These are phyloP conservation scores for Peribolospora kevripleyi DNA, from an alignment of 768 basidiomycete genomes.

Conservation along the genomic window DNA sequence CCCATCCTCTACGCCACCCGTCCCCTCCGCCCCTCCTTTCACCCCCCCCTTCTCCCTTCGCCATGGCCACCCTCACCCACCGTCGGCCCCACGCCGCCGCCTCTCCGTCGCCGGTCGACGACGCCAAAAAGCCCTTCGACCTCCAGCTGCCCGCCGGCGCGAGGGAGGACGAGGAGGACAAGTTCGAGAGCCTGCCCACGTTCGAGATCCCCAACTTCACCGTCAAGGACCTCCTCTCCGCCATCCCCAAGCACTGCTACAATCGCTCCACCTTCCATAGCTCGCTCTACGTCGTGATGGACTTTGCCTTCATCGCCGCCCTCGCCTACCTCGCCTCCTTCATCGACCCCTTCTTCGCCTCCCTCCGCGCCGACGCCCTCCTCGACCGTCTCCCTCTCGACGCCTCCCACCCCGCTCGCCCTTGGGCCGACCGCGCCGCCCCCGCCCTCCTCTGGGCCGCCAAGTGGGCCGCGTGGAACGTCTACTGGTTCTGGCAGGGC, in stretches of 20 bases:
- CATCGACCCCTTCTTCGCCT: slow-evolving; percentile 31
- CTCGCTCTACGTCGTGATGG: slow-evolving; percentile 51
- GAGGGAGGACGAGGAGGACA: no score
- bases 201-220: slow-evolving; percentile 13
- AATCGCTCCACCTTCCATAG: slow-evolving; percentile 67
- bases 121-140: no score
- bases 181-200: neutral
- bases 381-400: slow-evolving; percentile 27
- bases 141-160: no score
- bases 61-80: no score
- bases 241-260: slow-evolving; percentile 41
- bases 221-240: slow-evolving; percentile 12
- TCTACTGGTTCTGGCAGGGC: slow-evolving; percentile 23
- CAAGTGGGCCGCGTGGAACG: slow-evolving; percentile 11
- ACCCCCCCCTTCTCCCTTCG: no score
- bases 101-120: no score
- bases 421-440: slow-evolving; percentile 48
- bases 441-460: slow-evolving; percentile 30
- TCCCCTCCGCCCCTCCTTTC: no score
- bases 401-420: slow-evolving; percentile 32
- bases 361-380: slow-evolving; percentile 27
- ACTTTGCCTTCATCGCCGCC: slow-evolving; percentile 40
- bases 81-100: no score
- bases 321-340: slow-evolving; percentile 43
- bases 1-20: no score